Evolutionary conservation across 768 basidiomycete species (phyloP).

Genomic region (Tubosaeta brunneosetosa): DNA sequence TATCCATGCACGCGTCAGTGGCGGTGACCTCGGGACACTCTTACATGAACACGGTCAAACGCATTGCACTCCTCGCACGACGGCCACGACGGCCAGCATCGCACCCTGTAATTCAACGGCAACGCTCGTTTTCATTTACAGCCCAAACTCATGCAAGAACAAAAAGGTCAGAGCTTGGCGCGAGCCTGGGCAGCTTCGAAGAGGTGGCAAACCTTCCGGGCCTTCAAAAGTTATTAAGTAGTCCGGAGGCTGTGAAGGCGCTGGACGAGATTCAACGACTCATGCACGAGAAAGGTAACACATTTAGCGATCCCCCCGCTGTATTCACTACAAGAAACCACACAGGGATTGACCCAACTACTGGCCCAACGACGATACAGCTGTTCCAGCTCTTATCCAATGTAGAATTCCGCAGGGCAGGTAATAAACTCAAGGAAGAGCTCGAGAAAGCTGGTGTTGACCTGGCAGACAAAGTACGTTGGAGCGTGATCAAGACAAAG

Average conservation of each 20-base stretch:
- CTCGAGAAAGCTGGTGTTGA: conserved; percentile 60
- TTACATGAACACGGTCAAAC: conserved; percentile 23
- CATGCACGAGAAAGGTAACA: conserved; percentile 46
- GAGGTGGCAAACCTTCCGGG: conserved; percentile 36
- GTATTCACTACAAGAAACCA: background rate
- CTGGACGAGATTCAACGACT: conserved; percentile 41
- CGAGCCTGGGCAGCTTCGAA: conserved; percentile 40
- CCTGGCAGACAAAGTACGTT: conserved; percentile 46
- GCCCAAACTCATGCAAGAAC: conserved; percentile 26
- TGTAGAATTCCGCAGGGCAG: conserved; percentile 48
- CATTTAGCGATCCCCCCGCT: background rate
- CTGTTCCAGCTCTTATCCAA: conserved; percentile 52
- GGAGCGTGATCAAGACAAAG: background rate
- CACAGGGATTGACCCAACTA: conserved; percentile 46
- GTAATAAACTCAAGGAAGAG: conserved; percentile 43
- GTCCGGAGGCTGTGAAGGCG: conserved; percentile 48
- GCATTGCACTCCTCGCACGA: conserved; percentile 10
- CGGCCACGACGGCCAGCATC: conserved; percentile 12
- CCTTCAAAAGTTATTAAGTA: conserved; percentile 45
- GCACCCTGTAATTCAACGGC: conserved; percentile 8
- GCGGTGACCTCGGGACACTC: conserved; percentile 7
- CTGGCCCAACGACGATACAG: conserved; percentile 47
- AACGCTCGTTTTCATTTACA: conserved; percentile 31
- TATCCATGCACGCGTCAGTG: conserved; percentile 57
- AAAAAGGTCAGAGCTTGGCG: conserved; percentile 27